Base-by-base conservation (phyloP, 768 basidiomycete genomes). In the Omphalotus guepiniiformis region DNA sequence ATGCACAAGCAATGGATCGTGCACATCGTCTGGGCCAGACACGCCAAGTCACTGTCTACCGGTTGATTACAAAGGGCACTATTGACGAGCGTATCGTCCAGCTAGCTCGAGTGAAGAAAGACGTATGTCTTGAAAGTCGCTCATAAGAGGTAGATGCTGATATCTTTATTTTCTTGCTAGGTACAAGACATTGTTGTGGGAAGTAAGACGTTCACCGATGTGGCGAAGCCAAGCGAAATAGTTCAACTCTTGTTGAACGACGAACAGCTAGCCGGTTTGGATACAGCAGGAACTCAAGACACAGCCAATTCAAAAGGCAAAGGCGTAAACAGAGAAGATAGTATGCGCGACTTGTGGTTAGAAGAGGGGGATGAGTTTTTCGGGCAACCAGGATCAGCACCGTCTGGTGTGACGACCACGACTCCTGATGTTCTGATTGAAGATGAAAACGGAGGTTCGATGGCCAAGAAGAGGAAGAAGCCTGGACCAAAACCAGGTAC, bases 131-230 rank as follows among this genome's bases (percentile, higher is more conserved):
- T 29, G n/a, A n/a, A n/a, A n/a, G n/a, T 49, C 7, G 11, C 39
- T 22, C 40, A 27, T 39, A 6, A 6, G 19, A 28, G 35, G 12
- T 25, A 30, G 30, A 43, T 35, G 40, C 43, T 47, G 16, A 18
- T 27, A 12, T 47, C 27, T 49, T 43, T 43, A 52, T 48, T 34
- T 48, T 22, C 38, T 29, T 29, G 42, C 50, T 48, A 94, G 92
- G 94, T 98, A 4, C 96, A 98, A 82, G 96, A 99, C 57, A 95
- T 97, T 50, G 96, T 99, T 43, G 96, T 99, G 6, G 96, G 96
- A 43, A 94, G 90, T 69, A 97, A 96, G 67, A 92, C 82, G 52
- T 84, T 96, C 62, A 91, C 88, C 2, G 93, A 96, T 53, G 88
- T 88, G 44, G 82, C 92, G 16, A 94, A 93, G 63, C 91, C 93